Percentiles rank a stretch among this genome's conserved stretches.
These are phyloP conservation scores for Polymyxa betae DNA, from an alignment of 208 protist genomes.

Conservation along the genomic window DNA sequence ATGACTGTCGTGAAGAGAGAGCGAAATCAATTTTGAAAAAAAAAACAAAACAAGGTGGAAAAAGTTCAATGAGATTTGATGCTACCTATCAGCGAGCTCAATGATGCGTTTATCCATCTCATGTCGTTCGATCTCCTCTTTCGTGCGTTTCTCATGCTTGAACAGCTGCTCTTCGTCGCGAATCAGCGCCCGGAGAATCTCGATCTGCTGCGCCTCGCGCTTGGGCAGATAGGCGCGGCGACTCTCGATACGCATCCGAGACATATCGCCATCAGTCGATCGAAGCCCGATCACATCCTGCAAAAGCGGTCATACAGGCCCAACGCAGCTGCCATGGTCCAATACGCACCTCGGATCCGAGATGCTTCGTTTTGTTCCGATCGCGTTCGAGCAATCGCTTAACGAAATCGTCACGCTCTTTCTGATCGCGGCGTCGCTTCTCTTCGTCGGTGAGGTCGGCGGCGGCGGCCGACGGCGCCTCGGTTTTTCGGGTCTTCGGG, in stretches of 20 bases:
- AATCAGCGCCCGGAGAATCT: conserved; percentile 53
- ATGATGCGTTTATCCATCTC: conserved; percentile 65
- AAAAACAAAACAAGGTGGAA: background rate
- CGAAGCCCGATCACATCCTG: conserved; percentile 23
- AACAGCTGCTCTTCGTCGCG: conserved; percentile 64
- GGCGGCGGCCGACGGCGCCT: too few species aligned
- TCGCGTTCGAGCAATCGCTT: conserved; percentile 62
- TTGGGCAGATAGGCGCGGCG: conserved; percentile 62
- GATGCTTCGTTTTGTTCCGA: conserved; percentile 45
- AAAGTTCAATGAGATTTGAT: background rate
- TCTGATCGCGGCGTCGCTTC: conserved; percentile 46
- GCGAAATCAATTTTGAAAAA: too few species aligned
- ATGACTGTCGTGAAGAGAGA: too few species aligned
- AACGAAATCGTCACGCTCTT: conserved; percentile 64
- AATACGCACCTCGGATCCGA: background rate
- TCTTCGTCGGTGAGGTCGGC: background rate
- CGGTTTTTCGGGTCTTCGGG: background rate
- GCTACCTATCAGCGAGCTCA: conserved; percentile 43
- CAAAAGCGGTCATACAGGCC: background rate
- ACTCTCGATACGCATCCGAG: conserved; percentile 55
- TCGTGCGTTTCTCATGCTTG: conserved; percentile 54
- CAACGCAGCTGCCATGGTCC: background rate
- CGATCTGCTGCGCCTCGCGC: conserved; percentile 59
- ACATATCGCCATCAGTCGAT: background rate
- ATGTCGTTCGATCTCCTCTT: conserved; percentile 53